These are phyloP conservation scores for Lichenothelia convexa DNA, from an alignment of 495 filamentous ascomycete genomes.

Conservation along the genomic window DNA sequence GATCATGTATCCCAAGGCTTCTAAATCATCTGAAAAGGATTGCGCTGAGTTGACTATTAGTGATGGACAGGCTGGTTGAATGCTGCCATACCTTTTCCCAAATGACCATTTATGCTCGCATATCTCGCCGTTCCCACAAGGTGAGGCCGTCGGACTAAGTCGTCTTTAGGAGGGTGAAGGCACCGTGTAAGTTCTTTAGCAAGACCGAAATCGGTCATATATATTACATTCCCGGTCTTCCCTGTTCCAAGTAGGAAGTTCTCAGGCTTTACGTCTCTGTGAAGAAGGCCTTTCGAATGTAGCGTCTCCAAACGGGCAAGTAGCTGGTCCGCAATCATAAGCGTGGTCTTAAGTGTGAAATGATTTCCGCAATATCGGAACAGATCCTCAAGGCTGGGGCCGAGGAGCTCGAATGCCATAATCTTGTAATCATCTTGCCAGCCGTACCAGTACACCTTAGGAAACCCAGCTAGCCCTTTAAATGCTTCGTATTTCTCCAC, in stretches of 20 bases:
- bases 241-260: conserved; percentile 22
- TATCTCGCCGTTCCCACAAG: conserved; percentile 11
- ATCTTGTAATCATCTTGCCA: conserved; percentile 5
- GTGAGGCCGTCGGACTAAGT: conserved; percentile 2
- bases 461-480: conserved; percentile 2
- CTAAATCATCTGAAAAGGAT: conserved; percentile 22
- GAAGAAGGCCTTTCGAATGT: conserved; percentile 18
- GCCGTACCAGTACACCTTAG: conserved; percentile 9
- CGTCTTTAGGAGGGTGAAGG: not conserved
- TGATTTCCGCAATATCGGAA: conserved; percentile 7
- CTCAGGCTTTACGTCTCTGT: conserved; percentile 23
- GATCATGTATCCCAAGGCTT: conserved; percentile 25
- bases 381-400: conserved; percentile 8
- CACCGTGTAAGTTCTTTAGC: conserved; percentile 3
- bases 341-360: conserved; percentile 10
- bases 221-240: conserved; percentile 18
- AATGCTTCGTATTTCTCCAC: conserved; percentile 6
- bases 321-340: conserved; percentile 8
- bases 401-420: conserved; percentile 10
- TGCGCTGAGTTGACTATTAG: conserved; percentile 13
- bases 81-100: conserved; percentile 14
- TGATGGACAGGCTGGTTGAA: not conserved
- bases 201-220: conserved; percentile 12
- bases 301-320: conserved; percentile 18
- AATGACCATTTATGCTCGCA: conserved; percentile 19